A percentile compares a stretch with the other conserved stretches of the same genome.
Evolutionary conservation across 1,139 yeast species (phyloP).

Genomic region (Yamadazyma triangularis): DNA sequence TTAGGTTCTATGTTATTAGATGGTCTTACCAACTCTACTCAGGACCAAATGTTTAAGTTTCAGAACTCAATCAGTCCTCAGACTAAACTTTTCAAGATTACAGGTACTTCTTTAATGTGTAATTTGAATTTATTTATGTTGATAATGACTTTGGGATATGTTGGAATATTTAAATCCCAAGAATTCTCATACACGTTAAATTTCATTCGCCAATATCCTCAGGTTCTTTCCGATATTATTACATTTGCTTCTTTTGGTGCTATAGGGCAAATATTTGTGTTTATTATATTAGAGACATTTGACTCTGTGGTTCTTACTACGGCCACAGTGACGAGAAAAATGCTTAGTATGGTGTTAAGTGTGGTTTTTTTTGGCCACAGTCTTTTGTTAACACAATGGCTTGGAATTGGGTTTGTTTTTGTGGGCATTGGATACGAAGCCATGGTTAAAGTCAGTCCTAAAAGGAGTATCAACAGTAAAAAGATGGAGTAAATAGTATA

Average conservation of each 20-base stretch:
- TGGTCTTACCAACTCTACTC: constrained; percentile 91
- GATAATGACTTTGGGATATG: constrained; percentile 34
- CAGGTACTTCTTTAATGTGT: constrained; percentile 86
- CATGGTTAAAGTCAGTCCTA: constrained; percentile 10
- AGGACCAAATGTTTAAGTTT: constrained; percentile 70
- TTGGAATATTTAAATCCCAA: constrained; percentile 34
- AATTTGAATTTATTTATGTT: constrained; percentile 62
- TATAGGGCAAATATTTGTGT: constrained; percentile 88
- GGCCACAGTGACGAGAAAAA: constrained; percentile 92
- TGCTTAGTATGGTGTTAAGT: constrained; percentile 90
- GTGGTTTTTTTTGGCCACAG: constrained; percentile 81
- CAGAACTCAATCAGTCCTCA: constrained; percentile 10
- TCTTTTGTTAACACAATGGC: constrained; percentile 63
- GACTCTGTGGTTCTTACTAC: constrained; percentile 84
- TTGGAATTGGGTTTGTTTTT: constrained; percentile 75
- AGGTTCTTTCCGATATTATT: constrained; percentile 54
- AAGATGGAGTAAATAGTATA: too few relatives aligned
- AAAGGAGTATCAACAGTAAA: too few relatives aligned
- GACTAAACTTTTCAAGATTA: constrained; percentile 12
- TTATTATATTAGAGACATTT: constrained; percentile 74
- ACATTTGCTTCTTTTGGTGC: constrained; percentile 80
- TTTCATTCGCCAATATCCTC: constrained; percentile 40
- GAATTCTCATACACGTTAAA: constrained; percentile 47
- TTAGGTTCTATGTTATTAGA: constrained; percentile 68
- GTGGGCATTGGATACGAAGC: constrained; percentile 52